phyloP scores from a whole-genome alignment of 1,284 basidiomycete species.

The Serendipita sp. region DNA sequence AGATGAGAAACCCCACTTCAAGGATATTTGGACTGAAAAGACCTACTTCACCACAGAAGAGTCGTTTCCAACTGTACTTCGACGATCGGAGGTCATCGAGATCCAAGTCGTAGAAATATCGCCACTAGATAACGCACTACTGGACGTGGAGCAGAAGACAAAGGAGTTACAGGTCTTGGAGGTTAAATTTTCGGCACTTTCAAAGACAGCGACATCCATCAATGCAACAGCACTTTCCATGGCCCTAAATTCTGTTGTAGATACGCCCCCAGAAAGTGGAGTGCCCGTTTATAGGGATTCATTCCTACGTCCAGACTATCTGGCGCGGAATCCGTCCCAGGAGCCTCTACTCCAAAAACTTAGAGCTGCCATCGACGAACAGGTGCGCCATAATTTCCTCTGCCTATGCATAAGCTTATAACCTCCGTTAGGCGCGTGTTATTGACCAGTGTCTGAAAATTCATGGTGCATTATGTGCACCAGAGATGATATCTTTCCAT shows the following conservation, averaged over 20 bases:
- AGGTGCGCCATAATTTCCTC: conserved; percentile 33
- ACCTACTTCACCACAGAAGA: conserved; percentile 78
- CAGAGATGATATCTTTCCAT: conserved; percentile 84
- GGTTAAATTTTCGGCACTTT: conserved; percentile 58
- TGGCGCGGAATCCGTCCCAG: conserved; percentile 55
- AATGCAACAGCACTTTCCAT: conserved; percentile 65
- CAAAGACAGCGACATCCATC: conserved; percentile 54
- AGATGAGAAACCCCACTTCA: conserved; percentile 24
- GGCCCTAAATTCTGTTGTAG: conserved; percentile 77
- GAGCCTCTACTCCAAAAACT: conserved; percentile 57
- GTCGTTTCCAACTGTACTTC: conserved; percentile 81
- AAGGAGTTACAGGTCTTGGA: conserved; percentile 60
- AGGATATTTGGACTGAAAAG: conserved; percentile 78
- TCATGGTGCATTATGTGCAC: conserved; percentile 69
- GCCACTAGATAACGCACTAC: conserved; percentile 72
- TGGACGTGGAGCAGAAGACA: conserved; percentile 65
- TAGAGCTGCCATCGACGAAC: conserved; percentile 62
- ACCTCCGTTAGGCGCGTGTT: conserved; percentile 43
- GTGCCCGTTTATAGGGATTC: conserved; percentile 62
- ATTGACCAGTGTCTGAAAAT: conserved; percentile 75
- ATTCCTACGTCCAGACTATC: conserved; percentile 65
- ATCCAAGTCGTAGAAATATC: conserved; percentile 67
- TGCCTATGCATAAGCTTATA: conserved; percentile 13
- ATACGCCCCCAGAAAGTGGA: conserved; percentile 65
- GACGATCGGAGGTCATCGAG: conserved; percentile 78